A percentile compares a stretch with the other conserved stretches of the same genome.
Conservation (phyloP, 129 eudicot genomes). For the Deinandra increscens region DNA sequence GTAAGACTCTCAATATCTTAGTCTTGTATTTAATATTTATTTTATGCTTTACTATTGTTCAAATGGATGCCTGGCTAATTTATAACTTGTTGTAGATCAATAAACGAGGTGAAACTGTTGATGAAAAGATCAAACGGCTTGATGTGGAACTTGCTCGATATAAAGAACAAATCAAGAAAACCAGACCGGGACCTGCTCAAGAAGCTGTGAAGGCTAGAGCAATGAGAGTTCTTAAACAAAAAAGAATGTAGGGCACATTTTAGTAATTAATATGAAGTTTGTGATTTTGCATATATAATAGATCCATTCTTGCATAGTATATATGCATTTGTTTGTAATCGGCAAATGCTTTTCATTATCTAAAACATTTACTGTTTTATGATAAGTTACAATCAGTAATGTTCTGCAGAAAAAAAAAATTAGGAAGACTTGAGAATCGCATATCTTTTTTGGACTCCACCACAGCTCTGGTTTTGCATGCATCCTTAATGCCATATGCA, state of each 20-base stretch:
- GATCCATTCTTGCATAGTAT: background rate
- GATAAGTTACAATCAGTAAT: slow-evolving; percentile 13
- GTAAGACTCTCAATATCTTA: slow-evolving; percentile 1
- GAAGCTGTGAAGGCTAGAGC: slow-evolving; percentile 91
- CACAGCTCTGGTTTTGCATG: background rate
- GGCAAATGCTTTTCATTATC: background rate
- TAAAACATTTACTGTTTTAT: background rate
- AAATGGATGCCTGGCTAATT: slow-evolving; percentile 9
- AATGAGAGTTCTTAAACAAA: slow-evolving; percentile 92
- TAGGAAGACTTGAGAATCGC: background rate
- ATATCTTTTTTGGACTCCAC: background rate
- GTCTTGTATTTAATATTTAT: background rate
- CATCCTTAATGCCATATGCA: background rate
- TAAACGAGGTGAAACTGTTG: slow-evolving; percentile 85
- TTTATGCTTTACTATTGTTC: background rate
- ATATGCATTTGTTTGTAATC: background rate
- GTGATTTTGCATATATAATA: slow-evolving; percentile 9
- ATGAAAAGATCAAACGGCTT: slow-evolving; percentile 85
- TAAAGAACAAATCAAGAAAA: slow-evolving; percentile 74
- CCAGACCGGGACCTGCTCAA: slow-evolving; percentile 95
- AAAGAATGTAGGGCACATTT: slow-evolving; percentile 53
- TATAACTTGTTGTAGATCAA: slow-evolving; percentile 47
- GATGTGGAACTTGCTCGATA: slow-evolving; percentile 80
- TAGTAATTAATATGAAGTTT: background rate
- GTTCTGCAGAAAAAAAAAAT: background rate